Base-by-base conservation (phyloP, 805 yeast species). In the Wickerhamomyces alni region DNA sequence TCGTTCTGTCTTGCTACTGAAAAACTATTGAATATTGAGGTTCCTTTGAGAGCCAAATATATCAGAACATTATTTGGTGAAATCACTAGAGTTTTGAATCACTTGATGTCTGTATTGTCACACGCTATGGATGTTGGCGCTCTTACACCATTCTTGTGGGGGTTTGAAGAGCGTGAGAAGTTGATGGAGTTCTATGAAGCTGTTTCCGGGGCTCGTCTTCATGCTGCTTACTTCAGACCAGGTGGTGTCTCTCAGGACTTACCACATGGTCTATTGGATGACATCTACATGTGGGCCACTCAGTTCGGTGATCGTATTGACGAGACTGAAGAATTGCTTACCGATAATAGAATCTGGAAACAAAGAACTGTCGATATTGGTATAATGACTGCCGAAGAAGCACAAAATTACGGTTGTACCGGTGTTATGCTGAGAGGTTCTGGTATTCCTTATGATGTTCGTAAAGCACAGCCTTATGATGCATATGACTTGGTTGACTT, bases 91-190 rank as follows among this genome's bases (percentile, higher is more conserved):
- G 65, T 84, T 41, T 70, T 83, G 57, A 86, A 86, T 66, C 95
- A 86, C 61, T 72, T 84, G 63, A 86, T 86, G 95, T 82, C 91
- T 19, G 81, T 86, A 35, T 67, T 83, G 46, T 77, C 95, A 36
- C 95, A 87, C 64, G 88, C 91, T 50, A 86, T 86, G 95, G 95
- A 86, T 69, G 94, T 87, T 42, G 95, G 95, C 68, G 95, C 95
- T 17, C 72, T 86, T 62, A 87, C 95, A 24, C 95, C 95, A 35
- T 87, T 86, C 73, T 69, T 86, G 64, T 86, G 95, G 95, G 95
- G 95, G 45, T 83, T 87, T 63, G 95, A 86, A 69, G 95, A 86
- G 66, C 79, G 95, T 65, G 95, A 86, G 65, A 87, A 87, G 67
- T 73, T 86, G 57, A 86, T 86, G 94, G 95, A 86, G 65, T 86